phyloP scores from a whole-genome alignment of 1,139 yeast genomes.

The Candida labiduridarum region DNA sequence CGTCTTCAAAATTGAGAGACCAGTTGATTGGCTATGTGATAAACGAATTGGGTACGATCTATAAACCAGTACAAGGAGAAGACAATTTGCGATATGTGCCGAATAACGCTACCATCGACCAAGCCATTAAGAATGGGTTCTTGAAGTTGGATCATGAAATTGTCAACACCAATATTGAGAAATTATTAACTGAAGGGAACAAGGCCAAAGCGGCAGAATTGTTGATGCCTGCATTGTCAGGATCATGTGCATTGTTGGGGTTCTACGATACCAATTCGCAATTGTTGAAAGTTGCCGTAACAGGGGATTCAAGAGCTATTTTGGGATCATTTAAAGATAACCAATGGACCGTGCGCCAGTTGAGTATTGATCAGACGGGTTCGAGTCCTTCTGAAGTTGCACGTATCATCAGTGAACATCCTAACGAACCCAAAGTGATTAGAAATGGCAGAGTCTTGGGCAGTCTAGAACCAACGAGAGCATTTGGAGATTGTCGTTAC shows the following conservation, averaged over 20 bases:
- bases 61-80: slow-evolving; percentile 56
- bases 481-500: slow-evolving; percentile 96
- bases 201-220: slow-evolving; percentile 68
- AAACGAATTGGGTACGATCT: slow-evolving; percentile 71
- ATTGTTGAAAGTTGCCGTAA: slow-evolving; percentile 83
- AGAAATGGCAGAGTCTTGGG: slow-evolving; percentile 92
- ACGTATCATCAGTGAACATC: slow-evolving; percentile 84
- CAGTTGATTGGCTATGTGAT: slow-evolving; percentile 75
- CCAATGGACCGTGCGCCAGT: slow-evolving; percentile 84
- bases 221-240: slow-evolving; percentile 91
- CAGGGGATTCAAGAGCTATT: slow-evolving; percentile 95
- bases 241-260: slow-evolving; percentile 89
- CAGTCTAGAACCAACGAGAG: slow-evolving; percentile 92
- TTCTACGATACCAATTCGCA: slow-evolving; percentile 80
- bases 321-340: slow-evolving; percentile 74
- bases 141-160: slow-evolving; percentile 83
- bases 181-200: slow-evolving; percentile 63
- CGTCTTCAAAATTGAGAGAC: slow-evolving; percentile 81
- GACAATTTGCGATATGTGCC: slow-evolving; percentile 58
- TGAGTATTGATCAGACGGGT: slow-evolving; percentile 93
- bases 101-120: slow-evolving; percentile 68
- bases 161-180: slow-evolving; percentile 72
- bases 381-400: slow-evolving; percentile 86
- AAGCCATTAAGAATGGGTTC: slow-evolving; percentile 82
- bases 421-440: slow-evolving; percentile 82